phyloP scores from a whole-genome alignment of 371 early-diverging fungal species.

The Homolaphlyctis polyrhiza region DNA sequence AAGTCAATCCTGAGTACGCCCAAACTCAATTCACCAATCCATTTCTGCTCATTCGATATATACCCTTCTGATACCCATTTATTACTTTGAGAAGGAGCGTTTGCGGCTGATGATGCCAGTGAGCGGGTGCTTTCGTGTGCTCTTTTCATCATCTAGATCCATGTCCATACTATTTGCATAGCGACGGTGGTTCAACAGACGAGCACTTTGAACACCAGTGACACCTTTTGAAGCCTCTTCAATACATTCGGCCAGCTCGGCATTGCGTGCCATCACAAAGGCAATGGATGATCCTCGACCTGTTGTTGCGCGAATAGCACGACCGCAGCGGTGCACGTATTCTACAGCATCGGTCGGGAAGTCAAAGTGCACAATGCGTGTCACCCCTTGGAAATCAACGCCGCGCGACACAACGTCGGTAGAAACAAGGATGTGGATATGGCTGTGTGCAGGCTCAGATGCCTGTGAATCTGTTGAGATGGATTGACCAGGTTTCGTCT shows the following conservation, averaged over 20 bases:
- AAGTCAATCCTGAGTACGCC: too few species aligned
- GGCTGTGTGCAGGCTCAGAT: too few species aligned
- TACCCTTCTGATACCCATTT: too few species aligned
- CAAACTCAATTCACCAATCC: too few species aligned
- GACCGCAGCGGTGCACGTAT: constrained; percentile 92
- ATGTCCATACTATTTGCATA: not conserved
- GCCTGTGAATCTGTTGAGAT: not conserved
- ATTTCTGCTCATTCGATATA: too few species aligned
- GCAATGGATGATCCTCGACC: not conserved
- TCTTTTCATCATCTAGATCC: not conserved
- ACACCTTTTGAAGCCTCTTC: not conserved
- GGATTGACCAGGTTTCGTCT: not conserved
- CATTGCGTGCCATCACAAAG: not conserved
- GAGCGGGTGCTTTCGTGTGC: not conserved
- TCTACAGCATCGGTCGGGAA: constrained; percentile 82
- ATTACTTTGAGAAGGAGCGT: not conserved
- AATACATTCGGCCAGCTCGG: not conserved
- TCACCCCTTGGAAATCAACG: constrained; percentile 77
- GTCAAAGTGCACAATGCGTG: constrained; percentile 87
- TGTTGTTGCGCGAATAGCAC: constrained; percentile 58
- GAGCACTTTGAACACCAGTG: not conserved
- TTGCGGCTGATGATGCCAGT: constrained; percentile 3
- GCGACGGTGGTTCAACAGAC: not conserved
- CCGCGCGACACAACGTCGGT: constrained; percentile 92
- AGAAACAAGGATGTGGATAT: constrained; percentile 55